Evolutionary conservation across 495 filamentous ascomycete genomes (phyloP).

Genomic region (Lasiosphaeriaceae sp.): DNA sequence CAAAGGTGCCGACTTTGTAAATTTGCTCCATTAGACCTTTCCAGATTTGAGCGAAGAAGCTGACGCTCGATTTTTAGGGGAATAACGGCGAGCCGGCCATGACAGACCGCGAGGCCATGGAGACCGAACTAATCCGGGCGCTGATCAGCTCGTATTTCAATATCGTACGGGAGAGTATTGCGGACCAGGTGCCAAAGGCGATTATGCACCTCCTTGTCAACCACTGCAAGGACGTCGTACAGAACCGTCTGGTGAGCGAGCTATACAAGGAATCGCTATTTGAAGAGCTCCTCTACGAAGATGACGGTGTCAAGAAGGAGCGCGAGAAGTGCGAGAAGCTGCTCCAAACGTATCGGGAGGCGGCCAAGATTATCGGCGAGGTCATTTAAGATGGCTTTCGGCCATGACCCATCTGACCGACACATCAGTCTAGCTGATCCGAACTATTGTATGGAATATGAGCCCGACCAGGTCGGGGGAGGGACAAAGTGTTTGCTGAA

Average conservation of each 20-base stretch:
- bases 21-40: constrained; percentile 22
- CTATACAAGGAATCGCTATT: constrained; percentile 94
- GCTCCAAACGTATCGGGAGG: constrained; percentile 90
- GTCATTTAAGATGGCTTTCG: constrained; percentile 59
- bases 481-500: background rate
- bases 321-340: constrained; percentile 97
- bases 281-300: constrained; percentile 90
- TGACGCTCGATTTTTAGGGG: constrained; percentile 34
- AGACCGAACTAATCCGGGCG: constrained; percentile 94
- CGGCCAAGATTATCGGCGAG: constrained; percentile 95
- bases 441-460: background rate
- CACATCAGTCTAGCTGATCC: background rate
- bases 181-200: constrained; percentile 96
- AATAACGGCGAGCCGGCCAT: constrained; percentile 70
- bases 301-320: constrained; percentile 94
- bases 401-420: background rate
- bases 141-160: constrained; percentile 98
- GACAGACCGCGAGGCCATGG: constrained; percentile 91
- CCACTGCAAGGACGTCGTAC: constrained; percentile 94
- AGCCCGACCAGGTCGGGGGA: background rate
- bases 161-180: constrained; percentile 94
- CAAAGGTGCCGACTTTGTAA: constrained; percentile 51
- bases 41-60: background rate
- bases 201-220: constrained; percentile 99
- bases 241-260: constrained; percentile 93